phyloP scores from a whole-genome alignment of 768 basidiomycete genomes.

The Phylloporus sp. region DNA sequence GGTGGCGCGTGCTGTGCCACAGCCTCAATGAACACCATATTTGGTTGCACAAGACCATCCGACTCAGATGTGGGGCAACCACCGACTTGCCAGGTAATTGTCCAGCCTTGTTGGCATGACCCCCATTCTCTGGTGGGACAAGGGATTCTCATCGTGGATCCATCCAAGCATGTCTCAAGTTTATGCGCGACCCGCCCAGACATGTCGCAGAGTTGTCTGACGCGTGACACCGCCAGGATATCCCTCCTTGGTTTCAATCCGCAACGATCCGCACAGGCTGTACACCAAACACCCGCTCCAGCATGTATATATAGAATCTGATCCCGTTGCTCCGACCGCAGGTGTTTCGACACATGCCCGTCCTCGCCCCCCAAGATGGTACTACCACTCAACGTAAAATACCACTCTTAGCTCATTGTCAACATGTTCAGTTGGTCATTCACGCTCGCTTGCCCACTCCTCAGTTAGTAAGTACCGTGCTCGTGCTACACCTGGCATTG shows the following conservation, averaged over 20 bases:
- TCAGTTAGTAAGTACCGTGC: background rate
- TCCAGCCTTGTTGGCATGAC: slow-evolving; percentile 19
- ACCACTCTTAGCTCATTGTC: too few relatives aligned
- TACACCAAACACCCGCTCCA: background rate
- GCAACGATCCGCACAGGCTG: background rate
- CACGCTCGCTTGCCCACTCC: background rate
- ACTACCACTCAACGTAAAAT: too few relatives aligned
- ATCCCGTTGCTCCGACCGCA: background rate
- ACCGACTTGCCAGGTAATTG: slow-evolving; percentile 11
- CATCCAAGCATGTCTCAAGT: slow-evolving; percentile 8
- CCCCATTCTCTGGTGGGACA: slow-evolving; percentile 1
- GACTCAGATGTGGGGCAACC: slow-evolving; percentile 1
- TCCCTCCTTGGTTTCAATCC: slow-evolving; percentile 9
- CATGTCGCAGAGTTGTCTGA: slow-evolving; percentile 6
- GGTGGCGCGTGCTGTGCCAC: background rate
- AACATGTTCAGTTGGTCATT: too few relatives aligned
- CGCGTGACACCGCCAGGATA: background rate
- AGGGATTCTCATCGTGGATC: slow-evolving; percentile 20
- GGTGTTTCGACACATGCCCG: background rate
- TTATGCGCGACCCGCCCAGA: background rate
- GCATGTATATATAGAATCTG: background rate
- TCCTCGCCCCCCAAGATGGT: too few relatives aligned
- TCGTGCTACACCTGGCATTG: background rate
- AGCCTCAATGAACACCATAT: background rate
- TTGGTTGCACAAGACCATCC: slow-evolving; percentile 5